Evolutionary conservation across 1,284 basidiomycete species (phyloP).

Genomic region (Boletus semigastroideus): DNA sequence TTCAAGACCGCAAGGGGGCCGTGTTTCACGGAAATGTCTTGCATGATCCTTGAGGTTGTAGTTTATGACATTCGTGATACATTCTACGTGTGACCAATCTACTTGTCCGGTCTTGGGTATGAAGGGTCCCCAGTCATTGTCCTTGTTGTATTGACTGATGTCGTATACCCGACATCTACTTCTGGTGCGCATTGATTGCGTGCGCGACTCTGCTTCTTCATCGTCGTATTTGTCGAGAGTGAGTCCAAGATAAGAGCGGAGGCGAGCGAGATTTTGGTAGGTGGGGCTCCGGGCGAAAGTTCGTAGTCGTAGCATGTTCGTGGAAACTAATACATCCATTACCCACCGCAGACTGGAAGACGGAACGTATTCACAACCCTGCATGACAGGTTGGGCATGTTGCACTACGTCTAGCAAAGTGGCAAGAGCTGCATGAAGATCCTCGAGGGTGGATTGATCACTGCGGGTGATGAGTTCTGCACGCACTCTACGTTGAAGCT

Average conservation of each 20-base stretch:
- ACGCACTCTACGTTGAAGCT: constrained; percentile 41
- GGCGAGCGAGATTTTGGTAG: constrained; percentile 32
- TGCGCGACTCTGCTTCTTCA: constrained; percentile 26
- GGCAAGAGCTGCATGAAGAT: constrained; percentile 40
- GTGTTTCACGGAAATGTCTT: constrained; percentile 34
- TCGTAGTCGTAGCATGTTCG: constrained; percentile 34
- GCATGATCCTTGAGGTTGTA: constrained; percentile 56
- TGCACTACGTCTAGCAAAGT: constrained; percentile 44
- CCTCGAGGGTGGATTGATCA: constrained; percentile 24
- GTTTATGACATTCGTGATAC: constrained; percentile 56
- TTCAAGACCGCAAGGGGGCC: constrained; percentile 51
- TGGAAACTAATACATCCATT: constrained; percentile 35
- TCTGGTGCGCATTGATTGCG: constrained; percentile 40
- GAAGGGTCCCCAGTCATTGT: constrained; percentile 60
- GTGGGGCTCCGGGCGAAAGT: constrained; percentile 14
- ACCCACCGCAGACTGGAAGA: constrained; percentile 46
- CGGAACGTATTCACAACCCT: constrained; percentile 19
- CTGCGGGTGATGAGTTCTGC: constrained; percentile 37
- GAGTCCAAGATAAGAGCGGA: constrained; percentile 45
- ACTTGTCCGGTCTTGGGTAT: constrained; percentile 36
- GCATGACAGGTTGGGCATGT: constrained; percentile 38
- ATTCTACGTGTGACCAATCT: constrained; percentile 63
- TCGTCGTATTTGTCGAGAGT: constrained; percentile 34
- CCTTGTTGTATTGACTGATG: constrained; percentile 52
- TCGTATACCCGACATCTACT: constrained; percentile 63